Evolutionary conservation across 495 filamentous ascomycete genomes (phyloP).

Genomic region (Tirmania nivea): DNA sequence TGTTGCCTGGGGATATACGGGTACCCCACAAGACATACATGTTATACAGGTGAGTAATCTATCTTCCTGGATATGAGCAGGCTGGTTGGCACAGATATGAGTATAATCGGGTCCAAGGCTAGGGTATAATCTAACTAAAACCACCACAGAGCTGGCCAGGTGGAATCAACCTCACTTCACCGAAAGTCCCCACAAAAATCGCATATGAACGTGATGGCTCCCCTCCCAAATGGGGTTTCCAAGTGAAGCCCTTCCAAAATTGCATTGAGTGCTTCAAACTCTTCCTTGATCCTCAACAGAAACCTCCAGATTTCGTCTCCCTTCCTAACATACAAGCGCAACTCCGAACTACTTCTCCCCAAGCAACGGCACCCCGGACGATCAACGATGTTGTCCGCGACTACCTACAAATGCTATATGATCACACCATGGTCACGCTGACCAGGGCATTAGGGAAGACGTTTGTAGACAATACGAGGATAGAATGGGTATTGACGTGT

Average conservation of each 20-base stretch:
- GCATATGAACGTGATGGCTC: constrained; percentile 22
- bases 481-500: constrained; percentile 51
- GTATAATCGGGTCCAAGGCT: background rate
- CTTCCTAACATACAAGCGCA: constrained; percentile 47
- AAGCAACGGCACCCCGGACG: constrained; percentile 40
- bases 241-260: constrained; percentile 52
- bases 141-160: constrained; percentile 12
- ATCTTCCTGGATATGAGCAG: background rate
- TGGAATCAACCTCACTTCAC: constrained; percentile 14
- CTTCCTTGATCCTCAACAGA: constrained; percentile 56
- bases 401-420: constrained; percentile 45
- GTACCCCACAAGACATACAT: constrained; percentile 13
- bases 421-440: constrained; percentile 52
- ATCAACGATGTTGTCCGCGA: constrained; percentile 41
- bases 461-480: constrained; percentile 39
- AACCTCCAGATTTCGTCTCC: constrained; percentile 54
- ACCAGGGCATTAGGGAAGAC: constrained; percentile 40
- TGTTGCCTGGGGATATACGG: constrained; percentile 16
- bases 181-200: constrained; percentile 15
- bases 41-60: constrained; percentile 11
- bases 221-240: constrained; percentile 63
- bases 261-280: constrained; percentile 53
- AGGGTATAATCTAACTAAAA: constrained; percentile 6
- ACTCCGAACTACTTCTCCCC: constrained; percentile 51
- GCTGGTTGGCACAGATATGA: too few species aligned